phyloP scores from a whole-genome alignment of 768 basidiomycete species.

The Trametes sanguinea region DNA sequence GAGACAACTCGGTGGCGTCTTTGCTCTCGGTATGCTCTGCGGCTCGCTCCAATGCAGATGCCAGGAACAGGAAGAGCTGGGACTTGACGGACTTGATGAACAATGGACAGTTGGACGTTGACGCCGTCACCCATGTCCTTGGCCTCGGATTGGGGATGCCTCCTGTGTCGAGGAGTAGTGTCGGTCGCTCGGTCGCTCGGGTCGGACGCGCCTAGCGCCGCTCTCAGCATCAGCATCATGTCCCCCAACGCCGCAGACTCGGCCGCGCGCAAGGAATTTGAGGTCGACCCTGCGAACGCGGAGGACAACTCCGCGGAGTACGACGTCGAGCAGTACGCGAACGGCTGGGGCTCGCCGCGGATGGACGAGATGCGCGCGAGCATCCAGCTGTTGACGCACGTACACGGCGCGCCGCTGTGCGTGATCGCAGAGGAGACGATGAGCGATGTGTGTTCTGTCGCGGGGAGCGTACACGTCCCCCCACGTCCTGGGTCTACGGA shows the following conservation, averaged over 20 bases:
- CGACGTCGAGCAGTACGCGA: conserved; percentile 15
- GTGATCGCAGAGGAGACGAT: conserved; percentile 31
- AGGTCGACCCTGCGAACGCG: too few relatives aligned
- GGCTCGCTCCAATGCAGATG: background rate
- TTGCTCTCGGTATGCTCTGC: background rate
- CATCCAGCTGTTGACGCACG: conserved; percentile 3
- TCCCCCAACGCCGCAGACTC: background rate
- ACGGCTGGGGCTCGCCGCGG: conserved; percentile 5
- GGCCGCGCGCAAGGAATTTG: background rate
- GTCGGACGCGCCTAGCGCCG: background rate
- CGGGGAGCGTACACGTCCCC: conserved; percentile 3
- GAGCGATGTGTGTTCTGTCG: conserved; percentile 23
- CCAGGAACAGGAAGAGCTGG: conserved; percentile 16
- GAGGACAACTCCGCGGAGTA: background rate
- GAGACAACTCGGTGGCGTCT: background rate
- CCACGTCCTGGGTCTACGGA: background rate
- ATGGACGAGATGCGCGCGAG: background rate
- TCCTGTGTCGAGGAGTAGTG: conserved; percentile 3
- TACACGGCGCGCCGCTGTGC: conserved; percentile 27
- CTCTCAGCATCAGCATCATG: background rate
- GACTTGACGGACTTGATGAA: conserved; percentile 27
- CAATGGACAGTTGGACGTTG: conserved; percentile 31
- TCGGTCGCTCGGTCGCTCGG: conserved; percentile 1
- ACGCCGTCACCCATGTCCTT: conserved; percentile 30
- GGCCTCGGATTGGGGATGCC: conserved; percentile 24